Base-by-base conservation (phyloP, 176 grass and related monocot species). In the Bromus sterilis region DNA sequence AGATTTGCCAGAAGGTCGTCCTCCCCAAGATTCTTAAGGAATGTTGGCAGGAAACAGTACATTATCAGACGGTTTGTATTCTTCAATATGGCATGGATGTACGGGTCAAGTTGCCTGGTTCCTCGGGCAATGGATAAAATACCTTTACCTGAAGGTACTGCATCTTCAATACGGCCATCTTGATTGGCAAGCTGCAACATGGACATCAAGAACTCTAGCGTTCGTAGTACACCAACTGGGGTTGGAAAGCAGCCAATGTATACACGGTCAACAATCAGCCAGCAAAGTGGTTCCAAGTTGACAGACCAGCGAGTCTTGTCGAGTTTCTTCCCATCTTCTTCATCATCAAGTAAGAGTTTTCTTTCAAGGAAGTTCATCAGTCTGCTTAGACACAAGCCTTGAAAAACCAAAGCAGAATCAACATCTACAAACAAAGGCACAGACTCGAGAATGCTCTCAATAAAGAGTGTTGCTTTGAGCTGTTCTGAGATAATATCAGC, bases 341-440 rank as follows among this genome's bases (percentile, higher is more conserved):
- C 97, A 75, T 99, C 97, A 78, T 99, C 93, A 33, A 94, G 90
- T 42, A 99, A 81, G 56, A 99, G 91, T 61, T 84, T 91, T 80
- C 97, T 93, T 93, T 99, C 97, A 11, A 99, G 87, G 79, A 96
- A 99, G 78, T 99, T 99, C 87, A 99, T 93, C 86, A 99, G 80
- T 95, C 97, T 88, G 87, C 97, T 94, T 73, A 99, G 82, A 78
- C 97, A 99, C 80, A 99, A 84, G 26, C 97, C 97, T 87, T 99
- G 93, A 78, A 99, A 99, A 84, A 99, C 87, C 79, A 99, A 83
- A 80, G 79, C 78, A 75, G 91, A 93, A 53, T 99, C 91, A 34
- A 91, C 73, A 75, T 96, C 97, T 65, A 95, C 89, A 91, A 91
- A 96, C 72, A 99, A 82, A 80, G 97, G 97, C 56, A 96, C 83